Percentiles rank a stretch among this genome's conserved stretches.
phyloP scores from a whole-genome alignment of 2,329 filamentous ascomycete genomes.

The Blastomyces emzantsi region DNA sequence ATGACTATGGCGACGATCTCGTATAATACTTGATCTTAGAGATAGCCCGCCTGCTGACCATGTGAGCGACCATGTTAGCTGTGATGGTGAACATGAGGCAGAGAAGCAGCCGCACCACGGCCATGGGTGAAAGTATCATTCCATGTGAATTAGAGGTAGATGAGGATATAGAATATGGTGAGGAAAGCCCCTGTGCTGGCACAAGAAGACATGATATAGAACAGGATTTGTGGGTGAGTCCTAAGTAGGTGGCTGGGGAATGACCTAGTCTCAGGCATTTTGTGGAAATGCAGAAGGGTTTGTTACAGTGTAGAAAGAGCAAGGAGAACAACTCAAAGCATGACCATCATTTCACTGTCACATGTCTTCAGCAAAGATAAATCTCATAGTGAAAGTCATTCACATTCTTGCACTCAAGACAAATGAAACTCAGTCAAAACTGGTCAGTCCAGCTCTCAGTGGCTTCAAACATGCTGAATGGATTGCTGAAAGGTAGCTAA shows the following conservation, averaged over 20 bases:
- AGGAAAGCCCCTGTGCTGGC: constrained; percentile 30
- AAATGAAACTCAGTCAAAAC: constrained; percentile 39
- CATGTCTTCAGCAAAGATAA: constrained; percentile 42
- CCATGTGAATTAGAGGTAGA: constrained; percentile 47
- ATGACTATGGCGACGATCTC: constrained; percentile 9
- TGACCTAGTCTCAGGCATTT: constrained; percentile 35
- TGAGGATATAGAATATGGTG: constrained; percentile 46
- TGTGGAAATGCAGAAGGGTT: constrained; percentile 35
- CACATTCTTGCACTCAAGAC: constrained; percentile 36
- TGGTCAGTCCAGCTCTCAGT: constrained; percentile 18
- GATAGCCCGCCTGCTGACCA: constrained; percentile 16
- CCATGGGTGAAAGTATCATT: constrained; percentile 29
- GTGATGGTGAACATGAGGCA: constrained; percentile 23
- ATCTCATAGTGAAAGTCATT: constrained; percentile 37
- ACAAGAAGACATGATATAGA: constrained; percentile 36
- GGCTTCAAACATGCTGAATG: constrained; percentile 19
- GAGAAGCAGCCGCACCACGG: constrained; percentile 28
- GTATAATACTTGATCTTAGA: constrained; percentile 20
- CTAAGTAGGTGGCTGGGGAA: constrained; percentile 44
- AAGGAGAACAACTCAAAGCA: constrained; percentile 38
- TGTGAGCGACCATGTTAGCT: constrained; percentile 15
- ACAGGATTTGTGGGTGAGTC: constrained; percentile 30
- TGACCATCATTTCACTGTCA: constrained; percentile 44
- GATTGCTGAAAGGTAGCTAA: constrained; percentile 29
- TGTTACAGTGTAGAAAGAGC: constrained; percentile 40